A percentile compares a stretch with the other conserved stretches of the same genome.
Evolutionary conservation across 371 early-diverging fungal species (phyloP).

Genomic region (Coemansia sp.): DNA sequence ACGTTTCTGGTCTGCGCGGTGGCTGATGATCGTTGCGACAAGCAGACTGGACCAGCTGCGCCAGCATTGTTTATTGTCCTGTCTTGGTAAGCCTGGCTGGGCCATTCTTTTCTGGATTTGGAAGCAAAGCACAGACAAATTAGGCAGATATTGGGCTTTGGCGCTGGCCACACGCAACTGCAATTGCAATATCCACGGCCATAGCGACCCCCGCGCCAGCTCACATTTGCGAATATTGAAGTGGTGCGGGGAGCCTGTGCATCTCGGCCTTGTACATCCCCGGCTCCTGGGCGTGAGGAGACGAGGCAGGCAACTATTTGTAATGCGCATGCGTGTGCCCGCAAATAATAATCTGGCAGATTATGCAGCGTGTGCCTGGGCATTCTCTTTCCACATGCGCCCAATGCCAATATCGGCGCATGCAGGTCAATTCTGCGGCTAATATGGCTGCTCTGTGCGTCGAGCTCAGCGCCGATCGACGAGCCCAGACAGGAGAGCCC

Average conservation of each 20-base stretch:
- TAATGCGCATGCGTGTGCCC: neutral
- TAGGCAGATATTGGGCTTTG: neutral
- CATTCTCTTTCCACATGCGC: neutral
- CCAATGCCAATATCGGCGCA: neutral
- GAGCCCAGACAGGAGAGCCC: neutral
- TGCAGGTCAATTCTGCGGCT: neutral
- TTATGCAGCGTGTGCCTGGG: neutral
- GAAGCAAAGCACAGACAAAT: neutral
- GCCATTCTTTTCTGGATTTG: neutral
- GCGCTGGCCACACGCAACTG: neutral
- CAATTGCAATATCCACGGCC: neutral
- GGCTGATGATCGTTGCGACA: neutral
- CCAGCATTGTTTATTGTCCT: neutral
- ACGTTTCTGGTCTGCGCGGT: neutral
- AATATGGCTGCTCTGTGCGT: neutral
- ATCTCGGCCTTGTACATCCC: neutral
- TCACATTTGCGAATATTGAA: neutral
- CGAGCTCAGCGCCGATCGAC: neutral
- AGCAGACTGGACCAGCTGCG: neutral
- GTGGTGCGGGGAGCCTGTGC: neutral
- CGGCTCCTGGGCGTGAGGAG: too few relatives aligned
- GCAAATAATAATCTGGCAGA: neutral
- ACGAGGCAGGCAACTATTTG: neutral
- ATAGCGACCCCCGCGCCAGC: neutral
- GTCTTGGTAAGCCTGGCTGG: neutral